Conservation (phyloP, 1,284 basidiomycete species). For the Marasmius oreades region DNA sequence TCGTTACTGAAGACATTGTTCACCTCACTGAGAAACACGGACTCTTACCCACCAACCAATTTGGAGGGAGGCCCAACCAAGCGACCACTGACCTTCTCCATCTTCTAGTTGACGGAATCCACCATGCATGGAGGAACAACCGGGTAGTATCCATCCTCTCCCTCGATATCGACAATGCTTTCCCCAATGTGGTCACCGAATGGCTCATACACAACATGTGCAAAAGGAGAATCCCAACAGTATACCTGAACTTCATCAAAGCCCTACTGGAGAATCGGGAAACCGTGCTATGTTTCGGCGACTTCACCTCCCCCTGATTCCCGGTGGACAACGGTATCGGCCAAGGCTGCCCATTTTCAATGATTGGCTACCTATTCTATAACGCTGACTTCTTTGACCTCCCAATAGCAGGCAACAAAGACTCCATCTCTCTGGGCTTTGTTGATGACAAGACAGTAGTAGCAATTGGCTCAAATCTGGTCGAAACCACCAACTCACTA, state of each 20-base stretch:
- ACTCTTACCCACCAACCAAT: constrained; percentile 22
- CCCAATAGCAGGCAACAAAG: background rate
- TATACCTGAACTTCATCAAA: background rate
- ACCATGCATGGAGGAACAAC: too few relatives aligned
- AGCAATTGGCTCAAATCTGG: background rate
- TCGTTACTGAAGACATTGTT: constrained; percentile 22
- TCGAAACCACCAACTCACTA: background rate
- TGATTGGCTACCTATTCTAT: constrained; percentile 22
- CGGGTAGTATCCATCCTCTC: too few relatives aligned
- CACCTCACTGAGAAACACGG: constrained; percentile 19
- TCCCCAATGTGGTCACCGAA: background rate
- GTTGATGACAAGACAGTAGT: constrained; percentile 15
- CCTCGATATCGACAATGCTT: too few relatives aligned
- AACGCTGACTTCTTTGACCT: constrained; percentile 19
- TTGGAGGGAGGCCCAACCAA: constrained; percentile 22
- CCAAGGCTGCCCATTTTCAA: constrained; percentile 21
- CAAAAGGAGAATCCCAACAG: background rate
- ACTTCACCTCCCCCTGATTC: constrained; percentile 10
- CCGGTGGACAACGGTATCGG: constrained; percentile 17
- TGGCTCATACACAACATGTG: background rate
- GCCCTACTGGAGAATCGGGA: constrained; percentile 6
- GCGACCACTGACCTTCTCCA: constrained; percentile 24
- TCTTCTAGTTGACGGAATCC: constrained; percentile 13
- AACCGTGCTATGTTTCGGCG: constrained; percentile 17
- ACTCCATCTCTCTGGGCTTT: constrained; percentile 11